Conservation (phyloP, 371 early-diverging fungal genomes). For the Mucor plumbeus region DNA sequence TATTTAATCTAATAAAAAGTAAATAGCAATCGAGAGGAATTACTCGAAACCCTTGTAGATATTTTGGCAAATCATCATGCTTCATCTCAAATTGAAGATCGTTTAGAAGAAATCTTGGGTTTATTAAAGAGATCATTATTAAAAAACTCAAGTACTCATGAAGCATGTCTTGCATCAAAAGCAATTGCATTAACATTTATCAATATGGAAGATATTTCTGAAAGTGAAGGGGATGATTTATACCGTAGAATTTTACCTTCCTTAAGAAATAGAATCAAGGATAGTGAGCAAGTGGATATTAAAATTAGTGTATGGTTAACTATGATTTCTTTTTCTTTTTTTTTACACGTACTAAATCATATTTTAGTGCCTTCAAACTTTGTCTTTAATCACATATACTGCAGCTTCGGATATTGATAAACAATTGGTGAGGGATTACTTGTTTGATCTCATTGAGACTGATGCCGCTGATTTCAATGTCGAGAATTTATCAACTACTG, state of each 20-base stretch:
- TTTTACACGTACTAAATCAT: conserved; percentile 9
- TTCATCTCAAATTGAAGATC: conserved; percentile 33
- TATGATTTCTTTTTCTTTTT: neutral
- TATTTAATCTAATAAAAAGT: too few relatives aligned
- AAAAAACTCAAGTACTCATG: conserved; percentile 57
- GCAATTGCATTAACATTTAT: conserved; percentile 71
- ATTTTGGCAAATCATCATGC: conserved; percentile 38
- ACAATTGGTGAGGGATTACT: conserved; percentile 37
- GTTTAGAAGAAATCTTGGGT: conserved; percentile 54
- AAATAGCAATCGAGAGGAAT: conserved; percentile 43
- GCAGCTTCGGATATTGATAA: conserved; percentile 67
- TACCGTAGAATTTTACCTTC: conserved; percentile 58
- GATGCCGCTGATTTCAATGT: conserved; percentile 45
- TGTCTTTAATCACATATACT: conserved; percentile 68
- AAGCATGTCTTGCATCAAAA: conserved; percentile 65
- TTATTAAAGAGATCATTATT: conserved; percentile 61
- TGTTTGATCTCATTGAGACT: conserved; percentile 50
- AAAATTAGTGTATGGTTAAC: conserved; percentile 44
- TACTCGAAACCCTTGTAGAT: conserved; percentile 30
- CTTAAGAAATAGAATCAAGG: conserved; percentile 53
- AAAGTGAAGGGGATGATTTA: conserved; percentile 59
- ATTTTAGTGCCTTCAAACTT: conserved; percentile 46
- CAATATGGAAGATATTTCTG: conserved; percentile 61
- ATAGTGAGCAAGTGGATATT: conserved; percentile 50
- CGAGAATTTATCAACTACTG: conserved; percentile 33